phyloP scores from a whole-genome alignment of 179 eudicot genomes.

The Silene noctiflora region DNA sequence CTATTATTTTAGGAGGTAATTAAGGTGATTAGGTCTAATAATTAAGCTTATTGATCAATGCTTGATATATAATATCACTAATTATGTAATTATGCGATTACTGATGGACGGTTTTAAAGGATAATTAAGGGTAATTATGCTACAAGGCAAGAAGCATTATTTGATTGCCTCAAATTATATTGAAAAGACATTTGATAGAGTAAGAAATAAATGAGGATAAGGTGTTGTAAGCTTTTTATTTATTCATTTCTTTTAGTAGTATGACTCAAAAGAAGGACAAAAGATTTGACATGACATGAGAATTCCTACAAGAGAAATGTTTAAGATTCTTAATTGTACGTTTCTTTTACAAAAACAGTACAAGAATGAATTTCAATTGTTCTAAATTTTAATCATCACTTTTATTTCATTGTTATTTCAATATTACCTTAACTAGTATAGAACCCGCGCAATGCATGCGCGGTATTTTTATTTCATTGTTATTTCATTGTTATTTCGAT shows the following conservation, averaged over 20 bases:
- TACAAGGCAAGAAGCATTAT: background rate
- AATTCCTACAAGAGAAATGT: conserved; percentile 21
- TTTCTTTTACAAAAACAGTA: background rate
- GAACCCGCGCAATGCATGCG: too few species aligned
- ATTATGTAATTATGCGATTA: too few species aligned
- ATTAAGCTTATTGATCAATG: background rate
- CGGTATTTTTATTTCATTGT: too few species aligned
- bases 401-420: too few species aligned
- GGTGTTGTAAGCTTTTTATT: background rate
- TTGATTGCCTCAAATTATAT: background rate
- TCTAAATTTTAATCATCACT: too few species aligned
- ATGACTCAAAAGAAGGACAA: conserved; percentile 20
- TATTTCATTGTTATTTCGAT: too few species aligned
- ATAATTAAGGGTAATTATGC: too few species aligned
- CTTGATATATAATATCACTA: background rate
- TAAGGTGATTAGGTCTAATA: background rate
- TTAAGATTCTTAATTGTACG: conserved; percentile 16
- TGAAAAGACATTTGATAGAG: conserved; percentile 11
- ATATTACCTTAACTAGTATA: too few species aligned
- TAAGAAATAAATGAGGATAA: conserved; percentile 6
- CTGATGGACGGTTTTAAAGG: too few species aligned
- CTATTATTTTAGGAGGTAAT: background rate
- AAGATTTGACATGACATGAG: conserved; percentile 29
- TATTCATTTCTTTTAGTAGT: conserved; percentile 10
- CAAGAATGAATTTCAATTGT: background rate